Evolutionary conservation across 192 early-diverging fungal genomes (phyloP), one percentile per base, ranked within the genome.

Genomic region (Thamnidium elegans): DNA sequence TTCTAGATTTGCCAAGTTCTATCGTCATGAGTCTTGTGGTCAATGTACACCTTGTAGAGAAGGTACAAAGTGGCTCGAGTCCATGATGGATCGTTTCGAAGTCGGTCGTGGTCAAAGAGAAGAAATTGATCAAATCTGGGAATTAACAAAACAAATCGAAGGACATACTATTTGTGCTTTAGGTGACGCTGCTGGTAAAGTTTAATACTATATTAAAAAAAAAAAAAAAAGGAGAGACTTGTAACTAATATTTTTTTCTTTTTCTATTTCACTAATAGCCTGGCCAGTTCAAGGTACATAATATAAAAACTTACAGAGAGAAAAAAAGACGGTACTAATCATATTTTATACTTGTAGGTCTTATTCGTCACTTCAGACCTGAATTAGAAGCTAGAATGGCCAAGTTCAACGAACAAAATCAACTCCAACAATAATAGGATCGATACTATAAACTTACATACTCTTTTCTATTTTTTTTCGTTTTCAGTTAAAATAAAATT

Each of bases 141-240:
- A 97, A 79, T 79, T 99, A 47, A 87, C 92, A 32, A 87, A 95
- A 74, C 90, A 97, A 80, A 99, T 99, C 80, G 97, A 99, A 77
- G 97, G 97, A 26, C 97, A 97, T 74, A 99, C 97, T n/a, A 99
- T 99, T 72, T 99, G 97, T 73, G 97, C 97, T 44, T 80, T 99
- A 79, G 97, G 95, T 56, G 97, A 99, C 79, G 97, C 97, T 36
- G 95, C 97, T 23, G 36, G 36, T 39, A 39, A 39, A 39, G 36
- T 39, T 6, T 39, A 39, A 39, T 39, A 26, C 3, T 26, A 26
- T 26, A 26, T 26, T 1, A 26, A 26, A 26, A 26, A 26, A 26
- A 26, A 26, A 26, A 9, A 39, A 39, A 39, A n/a, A n/a, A n/a
- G n/a, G n/a, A n/a, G n/a, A n/a, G n/a, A 39, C 9, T 6, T 39